Conservation (phyloP, 805 yeast genomes). For the Naumovozyma castellii region DNA sequence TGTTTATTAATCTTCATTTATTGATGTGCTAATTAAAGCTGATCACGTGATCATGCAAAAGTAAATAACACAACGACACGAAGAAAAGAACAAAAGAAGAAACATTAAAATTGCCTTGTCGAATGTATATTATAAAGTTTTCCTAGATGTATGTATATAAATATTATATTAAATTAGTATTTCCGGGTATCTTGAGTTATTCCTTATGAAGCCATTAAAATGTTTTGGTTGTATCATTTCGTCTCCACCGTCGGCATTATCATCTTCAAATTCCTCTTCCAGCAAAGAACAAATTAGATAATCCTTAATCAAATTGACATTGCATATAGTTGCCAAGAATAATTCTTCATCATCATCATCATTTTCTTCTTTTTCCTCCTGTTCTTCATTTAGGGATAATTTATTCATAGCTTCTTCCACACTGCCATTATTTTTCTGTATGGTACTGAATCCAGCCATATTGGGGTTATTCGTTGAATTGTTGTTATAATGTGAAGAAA, state of each 20-base stretch:
- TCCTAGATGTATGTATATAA: no score
- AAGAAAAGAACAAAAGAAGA: no score
- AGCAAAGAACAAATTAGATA: conserved; percentile 23
- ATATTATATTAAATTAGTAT: neutral
- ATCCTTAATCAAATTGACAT: conserved; percentile 21
- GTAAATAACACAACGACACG: no score
- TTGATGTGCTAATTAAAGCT: no score
- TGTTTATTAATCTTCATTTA: no score
- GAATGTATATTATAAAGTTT: no score
- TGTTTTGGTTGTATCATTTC: neutral
- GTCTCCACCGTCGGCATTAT: conserved; percentile 4
- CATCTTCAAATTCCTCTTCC: conserved; percentile 20
- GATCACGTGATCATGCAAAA: no score
- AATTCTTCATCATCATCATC: conserved; percentile 7
- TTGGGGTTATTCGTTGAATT: conserved; percentile 2
- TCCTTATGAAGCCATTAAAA: neutral
- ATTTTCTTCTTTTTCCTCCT: conserved; percentile 3
- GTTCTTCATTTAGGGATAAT: neutral
- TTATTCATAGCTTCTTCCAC: conserved; percentile 1
- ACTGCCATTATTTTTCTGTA: conserved; percentile 16
- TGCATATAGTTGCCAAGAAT: conserved; percentile 10
- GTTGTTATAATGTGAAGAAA: conserved; percentile 2
- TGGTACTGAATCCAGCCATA: conserved; percentile 11
- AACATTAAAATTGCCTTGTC: no score
- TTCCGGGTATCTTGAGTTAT: neutral